phyloP scores from a whole-genome alignment of 192 early-diverging fungal genomes.

The Oehlia diaphana region DNA sequence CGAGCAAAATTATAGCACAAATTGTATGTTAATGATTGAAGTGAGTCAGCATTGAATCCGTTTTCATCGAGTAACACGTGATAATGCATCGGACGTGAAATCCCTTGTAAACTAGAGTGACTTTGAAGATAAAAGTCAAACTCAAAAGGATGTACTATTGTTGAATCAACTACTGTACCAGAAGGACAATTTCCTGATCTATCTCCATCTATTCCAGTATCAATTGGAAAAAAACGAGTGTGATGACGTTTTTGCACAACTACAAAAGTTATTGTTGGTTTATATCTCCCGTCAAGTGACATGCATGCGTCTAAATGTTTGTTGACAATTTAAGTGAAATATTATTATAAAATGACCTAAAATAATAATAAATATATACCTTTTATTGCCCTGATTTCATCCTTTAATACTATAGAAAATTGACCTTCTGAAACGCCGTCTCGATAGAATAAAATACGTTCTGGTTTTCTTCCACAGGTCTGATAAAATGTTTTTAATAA shows the following conservation, averaged over 20 bases:
- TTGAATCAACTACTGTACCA: not conserved
- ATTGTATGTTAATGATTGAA: conserved; percentile 81
- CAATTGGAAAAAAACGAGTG: not conserved
- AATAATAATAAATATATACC: not conserved
- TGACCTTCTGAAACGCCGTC: not conserved
- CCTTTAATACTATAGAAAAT: not conserved
- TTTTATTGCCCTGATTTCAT: not conserved
- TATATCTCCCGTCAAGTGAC: not conserved
- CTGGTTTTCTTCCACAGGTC: not conserved
- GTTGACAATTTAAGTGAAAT: no score
- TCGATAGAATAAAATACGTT: not conserved
- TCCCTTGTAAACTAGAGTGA: not conserved
- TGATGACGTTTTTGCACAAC: not conserved
- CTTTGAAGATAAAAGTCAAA: not conserved
- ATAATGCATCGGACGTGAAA: not conserved
- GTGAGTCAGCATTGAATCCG: not conserved
- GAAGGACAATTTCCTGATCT: not conserved
- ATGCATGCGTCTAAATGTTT: not conserved
- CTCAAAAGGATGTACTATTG: not conserved
- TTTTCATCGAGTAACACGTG: not conserved
- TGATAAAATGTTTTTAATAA: conserved; percentile 41
- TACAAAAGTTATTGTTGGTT: not conserved
- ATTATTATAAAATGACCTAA: no score
- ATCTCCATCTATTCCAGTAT: not conserved
- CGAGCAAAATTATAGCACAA: conserved; percentile 85